Percentiles rank a stretch among this genome's conserved stretches.
phyloP scores from a whole-genome alignment of 2,329 filamentous ascomycete species.

The Parafenestella ontariensis region DNA sequence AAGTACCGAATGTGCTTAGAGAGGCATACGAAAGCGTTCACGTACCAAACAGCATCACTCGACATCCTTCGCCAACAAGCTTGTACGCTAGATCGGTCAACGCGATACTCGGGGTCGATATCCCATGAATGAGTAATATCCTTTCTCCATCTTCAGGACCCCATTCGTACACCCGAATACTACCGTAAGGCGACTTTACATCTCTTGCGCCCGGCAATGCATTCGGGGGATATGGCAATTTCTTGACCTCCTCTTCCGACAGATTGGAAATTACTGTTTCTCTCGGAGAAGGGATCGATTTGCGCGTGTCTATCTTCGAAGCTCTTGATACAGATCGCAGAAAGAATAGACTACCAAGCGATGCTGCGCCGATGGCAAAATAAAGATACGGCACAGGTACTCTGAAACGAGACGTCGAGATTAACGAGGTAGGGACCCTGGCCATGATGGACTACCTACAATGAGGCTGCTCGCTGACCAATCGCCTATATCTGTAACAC shows the following conservation, averaged over 20 bases:
- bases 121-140: slow-evolving; percentile 80
- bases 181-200: slow-evolving; percentile 73
- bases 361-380: slow-evolving; percentile 31
- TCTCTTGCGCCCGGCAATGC: slow-evolving; percentile 73
- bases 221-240: slow-evolving; percentile 69
- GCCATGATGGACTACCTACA: slow-evolving; percentile 8
- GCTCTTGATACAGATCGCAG: slow-evolving; percentile 28
- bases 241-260: slow-evolving; percentile 28
- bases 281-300: slow-evolving; percentile 37
- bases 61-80: slow-evolving; percentile 70
- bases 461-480: slow-evolving; percentile 23
- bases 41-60: slow-evolving; percentile 79
- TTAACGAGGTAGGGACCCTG: slow-evolving; percentile 16
- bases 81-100: slow-evolving; percentile 70
- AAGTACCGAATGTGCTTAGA: background rate
- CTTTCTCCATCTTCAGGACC: slow-evolving; percentile 74
- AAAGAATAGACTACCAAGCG: slow-evolving; percentile 35
- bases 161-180: slow-evolving; percentile 79
- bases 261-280: slow-evolving; percentile 35
- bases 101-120: slow-evolving; percentile 77
- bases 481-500: slow-evolving; percentile 20
- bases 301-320: slow-evolving; percentile 19
- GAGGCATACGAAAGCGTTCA: slow-evolving; percentile 5
- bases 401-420: slow-evolving; percentile 25
- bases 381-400: slow-evolving; percentile 24